These are phyloP conservation scores for Tolypocladium inflatum DNA, from an alignment of 2,329 filamentous ascomycete genomes.

Conservation along the genomic window DNA sequence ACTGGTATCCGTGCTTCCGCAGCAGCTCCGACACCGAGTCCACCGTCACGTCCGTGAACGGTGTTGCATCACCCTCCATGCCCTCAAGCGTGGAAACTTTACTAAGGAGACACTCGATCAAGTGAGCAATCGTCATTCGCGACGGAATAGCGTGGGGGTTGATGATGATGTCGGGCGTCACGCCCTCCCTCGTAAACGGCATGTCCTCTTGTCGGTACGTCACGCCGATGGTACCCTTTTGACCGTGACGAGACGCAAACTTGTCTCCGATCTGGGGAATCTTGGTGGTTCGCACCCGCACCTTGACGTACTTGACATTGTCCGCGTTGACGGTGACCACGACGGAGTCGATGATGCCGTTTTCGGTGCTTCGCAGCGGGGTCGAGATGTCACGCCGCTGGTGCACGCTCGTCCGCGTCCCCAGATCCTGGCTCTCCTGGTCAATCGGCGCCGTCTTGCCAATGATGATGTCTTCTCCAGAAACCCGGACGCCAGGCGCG, in stretches of 20 bases:
- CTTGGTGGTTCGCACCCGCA: slow-evolving; percentile 94
- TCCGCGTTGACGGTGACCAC: slow-evolving; percentile 91
- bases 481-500: slow-evolving; percentile 85
- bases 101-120: slow-evolving; percentile 96
- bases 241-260: slow-evolving; percentile 96
- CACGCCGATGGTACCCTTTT: slow-evolving; percentile 98
- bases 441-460: slow-evolving; percentile 96
- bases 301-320: slow-evolving; percentile 92
- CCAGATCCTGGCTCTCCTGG: slow-evolving; percentile 85
- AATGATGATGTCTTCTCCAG: slow-evolving; percentile 97
- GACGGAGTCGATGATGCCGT: slow-evolving; percentile 90
- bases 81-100: slow-evolving; percentile 92
- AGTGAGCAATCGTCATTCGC: slow-evolving; percentile 99
- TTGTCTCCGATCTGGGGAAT: slow-evolving; percentile 98
- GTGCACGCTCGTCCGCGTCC: slow-evolving; percentile 81
- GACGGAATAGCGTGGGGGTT: slow-evolving; percentile 99
- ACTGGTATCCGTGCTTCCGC: slow-evolving; percentile 86
- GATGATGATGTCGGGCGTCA: slow-evolving; percentile 94
- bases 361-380: slow-evolving; percentile 88
- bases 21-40: slow-evolving; percentile 84
- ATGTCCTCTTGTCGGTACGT: slow-evolving; percentile 97
- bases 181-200: slow-evolving; percentile 89
- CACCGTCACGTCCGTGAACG: slow-evolving; percentile 95
- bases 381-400: slow-evolving; percentile 94
- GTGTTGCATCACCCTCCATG: slow-evolving; percentile 93